A percentile compares a stretch with the other conserved stretches of the same genome.
Evolutionary conservation across 2,329 filamentous ascomycete species (phyloP).

Genomic region (Talaromyces sp.): DNA sequence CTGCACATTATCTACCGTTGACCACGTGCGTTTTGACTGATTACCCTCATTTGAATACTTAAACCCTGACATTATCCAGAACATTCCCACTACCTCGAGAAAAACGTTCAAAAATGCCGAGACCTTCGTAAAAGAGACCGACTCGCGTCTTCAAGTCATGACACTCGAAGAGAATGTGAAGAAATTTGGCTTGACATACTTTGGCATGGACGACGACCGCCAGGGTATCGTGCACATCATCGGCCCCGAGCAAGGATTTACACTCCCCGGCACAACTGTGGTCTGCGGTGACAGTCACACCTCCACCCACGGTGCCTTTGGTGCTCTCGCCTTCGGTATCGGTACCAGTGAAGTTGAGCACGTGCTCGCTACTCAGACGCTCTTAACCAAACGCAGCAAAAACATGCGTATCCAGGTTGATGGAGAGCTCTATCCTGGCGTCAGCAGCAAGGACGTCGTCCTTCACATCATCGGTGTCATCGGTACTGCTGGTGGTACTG

Average conservation of each 20-base stretch:
- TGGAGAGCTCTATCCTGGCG: slow-evolving; percentile 81
- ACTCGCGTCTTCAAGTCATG: slow-evolving; percentile 88
- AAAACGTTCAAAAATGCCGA: slow-evolving; percentile 92
- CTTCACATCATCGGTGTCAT: slow-evolving; percentile 90
- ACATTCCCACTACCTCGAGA: slow-evolving; percentile 85
- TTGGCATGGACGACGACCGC: slow-evolving; percentile 90
- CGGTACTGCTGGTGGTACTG: slow-evolving; percentile 91
- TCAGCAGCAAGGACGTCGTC: slow-evolving; percentile 94
- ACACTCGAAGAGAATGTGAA: slow-evolving; percentile 97
- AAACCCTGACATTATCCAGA: slow-evolving; percentile 52
- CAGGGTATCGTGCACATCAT: slow-evolving; percentile 99
- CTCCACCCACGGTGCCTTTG: slow-evolving; percentile 95
- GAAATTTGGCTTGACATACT: slow-evolving; percentile 94
- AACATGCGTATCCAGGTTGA: slow-evolving; percentile 98
- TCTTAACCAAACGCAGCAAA: slow-evolving; percentile 93
- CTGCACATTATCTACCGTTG: slow-evolving; percentile 93
- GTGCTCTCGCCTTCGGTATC: slow-evolving; percentile 91
- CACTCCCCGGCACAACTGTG: slow-evolving; percentile 90
- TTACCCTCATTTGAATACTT: not conserved
- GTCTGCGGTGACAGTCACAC: slow-evolving; percentile 98
- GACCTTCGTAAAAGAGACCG: slow-evolving; percentile 90
- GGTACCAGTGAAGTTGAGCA: slow-evolving; percentile 98
- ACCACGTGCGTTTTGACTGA: slow-evolving; percentile 68
- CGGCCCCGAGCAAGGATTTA: slow-evolving; percentile 97
- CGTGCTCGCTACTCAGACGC: slow-evolving; percentile 90